Base-by-base conservation (phyloP, 2,329 filamentous ascomycete genomes). In the Erysiphe pulchra region DNA sequence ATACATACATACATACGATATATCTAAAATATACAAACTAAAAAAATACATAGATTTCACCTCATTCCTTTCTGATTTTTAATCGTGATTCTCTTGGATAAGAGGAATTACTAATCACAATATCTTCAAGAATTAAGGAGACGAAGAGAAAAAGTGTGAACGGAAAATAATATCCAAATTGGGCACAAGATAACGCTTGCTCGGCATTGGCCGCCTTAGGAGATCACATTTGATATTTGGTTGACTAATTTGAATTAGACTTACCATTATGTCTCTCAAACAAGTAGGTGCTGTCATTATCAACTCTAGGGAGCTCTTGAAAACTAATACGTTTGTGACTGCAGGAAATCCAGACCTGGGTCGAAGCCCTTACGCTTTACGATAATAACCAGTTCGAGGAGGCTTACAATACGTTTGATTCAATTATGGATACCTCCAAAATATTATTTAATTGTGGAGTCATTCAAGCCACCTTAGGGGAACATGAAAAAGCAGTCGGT, bases 361-460 rank as follows among this genome's bases (percentile, higher is more conserved):
- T 95, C 53, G 69, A 78, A 60, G 90, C 90, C 62, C 75, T 98
- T 46, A 76, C 68, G 55, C 78, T 79, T 59, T 98, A 98, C 66
- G 90, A 98, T 65, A 90, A 87, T 65, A 92, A 93, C 64, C 84
- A 98, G 58, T 95, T 92, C 63, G 87, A 95, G 57, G 80, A 87
- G 53, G 77, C 90, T 28, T 65, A 95, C 50, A 73, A 69, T 54
- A 74, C 81, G 49, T 95, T 98, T 59, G 80, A 83, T 50, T 73
- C 70, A 54, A 93, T 98, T 56, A 71, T 80, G 50, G 90, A 95
- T 60, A 98, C 90, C 0, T 94, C 90, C 54, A 95, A 93, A 68
- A 98, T 98, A 50, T 69, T 93, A 50, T 98, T 98, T 69, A 98
- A 98, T 59, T 92, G 87, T 63, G 90, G 90, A 54, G 87, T 98